Evolutionary conservation across 495 filamentous ascomycete genomes (phyloP).

Genomic region (Hypomontagnella submonticulosa): DNA sequence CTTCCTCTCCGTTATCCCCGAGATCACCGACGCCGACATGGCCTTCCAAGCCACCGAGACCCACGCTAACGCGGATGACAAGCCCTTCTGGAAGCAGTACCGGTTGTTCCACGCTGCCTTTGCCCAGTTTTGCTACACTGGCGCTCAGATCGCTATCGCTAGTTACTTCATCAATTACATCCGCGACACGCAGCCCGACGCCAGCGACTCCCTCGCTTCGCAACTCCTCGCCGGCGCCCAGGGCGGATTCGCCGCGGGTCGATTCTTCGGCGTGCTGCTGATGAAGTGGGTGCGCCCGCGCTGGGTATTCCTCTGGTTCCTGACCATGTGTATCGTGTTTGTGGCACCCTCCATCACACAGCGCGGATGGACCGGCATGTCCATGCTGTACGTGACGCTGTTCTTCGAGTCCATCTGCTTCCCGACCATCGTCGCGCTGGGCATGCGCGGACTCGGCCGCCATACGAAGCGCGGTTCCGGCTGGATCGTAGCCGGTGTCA

Average conservation of each 20-base stretch:
- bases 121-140: slow-evolving; percentile 78
- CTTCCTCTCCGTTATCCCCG: slow-evolving; percentile 71
- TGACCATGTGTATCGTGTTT: slow-evolving; percentile 67
- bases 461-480: slow-evolving; percentile 75
- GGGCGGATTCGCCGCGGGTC: slow-evolving; percentile 71
- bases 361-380: slow-evolving; percentile 63
- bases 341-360: slow-evolving; percentile 64
- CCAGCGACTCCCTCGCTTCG: slow-evolving; percentile 38
- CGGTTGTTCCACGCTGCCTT: slow-evolving; percentile 72
- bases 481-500: slow-evolving; percentile 71
- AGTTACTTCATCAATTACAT: slow-evolving; percentile 60
- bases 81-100: slow-evolving; percentile 70
- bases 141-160: slow-evolving; percentile 73
- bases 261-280: slow-evolving; percentile 66
- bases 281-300: slow-evolving; percentile 65
- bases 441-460: slow-evolving; percentile 73
- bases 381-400: slow-evolving; percentile 70
- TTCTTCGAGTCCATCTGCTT: slow-evolving; percentile 77
- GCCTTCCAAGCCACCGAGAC: slow-evolving; percentile 59
- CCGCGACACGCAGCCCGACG: slow-evolving; percentile 42
- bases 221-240: slow-evolving; percentile 71
- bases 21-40: slow-evolving; percentile 82
- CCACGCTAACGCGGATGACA: slow-evolving; percentile 55
- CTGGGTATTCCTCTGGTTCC: slow-evolving; percentile 61
- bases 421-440: slow-evolving; percentile 75